phyloP scores from a whole-genome alignment of 176 grass and related monocot genomes.

The Bolboschoenus planiculmis region DNA sequence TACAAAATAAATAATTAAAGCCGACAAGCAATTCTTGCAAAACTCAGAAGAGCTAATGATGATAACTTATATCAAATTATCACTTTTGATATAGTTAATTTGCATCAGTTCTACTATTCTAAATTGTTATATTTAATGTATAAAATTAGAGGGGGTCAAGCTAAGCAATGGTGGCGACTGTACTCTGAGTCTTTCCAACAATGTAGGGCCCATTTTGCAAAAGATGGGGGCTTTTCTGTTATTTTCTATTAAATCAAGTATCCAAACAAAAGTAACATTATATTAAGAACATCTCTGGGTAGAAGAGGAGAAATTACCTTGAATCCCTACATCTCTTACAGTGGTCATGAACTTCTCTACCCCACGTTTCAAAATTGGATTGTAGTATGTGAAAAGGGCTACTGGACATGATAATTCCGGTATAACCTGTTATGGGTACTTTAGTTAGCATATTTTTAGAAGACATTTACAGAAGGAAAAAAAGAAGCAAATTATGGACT shows the following conservation, averaged over 20 bases:
- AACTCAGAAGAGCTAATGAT: not conserved
- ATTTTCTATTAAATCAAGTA: not conserved
- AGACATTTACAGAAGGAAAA: not conserved
- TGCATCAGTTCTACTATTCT: not conserved
- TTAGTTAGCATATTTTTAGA: not conserved
- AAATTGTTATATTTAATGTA: not conserved
- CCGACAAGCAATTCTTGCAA: not conserved
- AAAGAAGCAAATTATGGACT: not conserved
- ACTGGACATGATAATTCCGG: slow-evolving; percentile 91
- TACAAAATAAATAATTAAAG: not conserved
- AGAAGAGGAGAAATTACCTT: slow-evolving; percentile 38
- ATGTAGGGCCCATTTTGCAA: not conserved
- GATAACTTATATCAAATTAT: not conserved
- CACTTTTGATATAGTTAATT: not conserved
- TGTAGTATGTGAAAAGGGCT: slow-evolving; percentile 88
- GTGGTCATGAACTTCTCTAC: slow-evolving; percentile 73
- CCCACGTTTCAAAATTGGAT: slow-evolving; percentile 92
- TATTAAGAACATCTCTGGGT: not conserved
- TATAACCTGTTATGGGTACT: slow-evolving; percentile 41
- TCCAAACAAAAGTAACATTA: not conserved
- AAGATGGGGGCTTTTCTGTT: not conserved
- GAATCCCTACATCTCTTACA: slow-evolving; percentile 67
- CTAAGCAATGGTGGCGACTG: not conserved
- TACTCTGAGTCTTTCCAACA: not conserved
- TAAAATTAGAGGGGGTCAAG: not conserved